Base-by-base conservation (phyloP, 805 yeast genomes). In the Priceomyces carsonii region DNA sequence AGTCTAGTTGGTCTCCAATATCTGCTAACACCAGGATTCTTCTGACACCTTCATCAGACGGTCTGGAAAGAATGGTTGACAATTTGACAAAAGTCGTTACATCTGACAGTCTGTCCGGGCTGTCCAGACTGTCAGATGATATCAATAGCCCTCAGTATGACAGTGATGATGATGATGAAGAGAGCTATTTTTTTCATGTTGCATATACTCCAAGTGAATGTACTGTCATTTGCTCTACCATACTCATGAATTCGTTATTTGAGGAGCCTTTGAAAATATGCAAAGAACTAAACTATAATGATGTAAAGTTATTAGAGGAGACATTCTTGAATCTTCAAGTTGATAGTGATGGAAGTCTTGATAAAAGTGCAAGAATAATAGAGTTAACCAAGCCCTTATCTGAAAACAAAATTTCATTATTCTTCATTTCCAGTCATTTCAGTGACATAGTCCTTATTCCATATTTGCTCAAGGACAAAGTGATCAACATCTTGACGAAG, bases 401-500 rank as follows among this genome's bases (percentile, higher is more conserved):
- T 1, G 61, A 65, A 24, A 76, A 77, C 30, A 69, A 66, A 12
- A 77, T 81, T 19, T 71, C 85, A 2, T 62, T 81, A 21, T 80
- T 79, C 50, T 81, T 80, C 55, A 54, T 81, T 20, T 71, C 80
- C 12, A 77, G 80, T 21, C 82, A 80, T 55, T 80, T 78, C 53
- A 73, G 79, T 26, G 85, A 80, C 53, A 75, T 77, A 30, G 80
- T 81, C 15, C 59, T 81, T 30, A 66, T 80, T n/a, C 87, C 87
- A 0, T 54, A 52, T 23, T 46, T 50, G 5, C 62, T 66, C 5
- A 67, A 69, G 41, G 62, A 57, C 1, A 63, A 67, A 37, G 84
- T 78, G 2, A 54, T 74, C 3, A 47, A 51, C 19, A 66, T 77
- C 3, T 53, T 80, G 26, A 64, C 71, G 12, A 56, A 57, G 21